Evolutionary conservation across 257 asterid genomes (phyloP).

Genomic region (Nicotiana attenuata): DNA sequence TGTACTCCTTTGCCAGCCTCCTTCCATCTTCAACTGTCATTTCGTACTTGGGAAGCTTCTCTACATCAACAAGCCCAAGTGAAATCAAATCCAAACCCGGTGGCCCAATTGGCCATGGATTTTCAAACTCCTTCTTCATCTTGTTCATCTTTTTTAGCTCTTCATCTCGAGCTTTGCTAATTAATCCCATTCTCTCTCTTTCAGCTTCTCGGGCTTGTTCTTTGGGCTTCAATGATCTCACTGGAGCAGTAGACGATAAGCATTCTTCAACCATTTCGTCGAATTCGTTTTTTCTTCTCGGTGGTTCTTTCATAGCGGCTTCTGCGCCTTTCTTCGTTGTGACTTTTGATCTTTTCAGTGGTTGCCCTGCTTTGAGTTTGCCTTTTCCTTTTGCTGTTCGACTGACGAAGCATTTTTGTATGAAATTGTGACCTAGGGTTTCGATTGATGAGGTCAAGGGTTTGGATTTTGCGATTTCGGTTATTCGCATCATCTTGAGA

Average conservation of each 20-base stretch:
- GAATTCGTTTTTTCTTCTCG: conserved; percentile 47
- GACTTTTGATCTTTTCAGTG: conserved; percentile 58
- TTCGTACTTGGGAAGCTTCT: conserved; percentile 73
- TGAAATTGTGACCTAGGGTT: conserved; percentile 41
- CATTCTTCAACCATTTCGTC: conserved; percentile 67
- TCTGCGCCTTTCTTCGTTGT: conserved; percentile 52
- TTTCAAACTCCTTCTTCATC: conserved; percentile 35
- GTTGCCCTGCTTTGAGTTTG: conserved; percentile 55
- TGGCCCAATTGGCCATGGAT: conserved; percentile 60
- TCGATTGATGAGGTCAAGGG: conserved; percentile 38
- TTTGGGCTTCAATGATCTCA: conserved; percentile 69
- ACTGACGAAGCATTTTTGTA: conserved; percentile 80
- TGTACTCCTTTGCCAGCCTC: conserved; percentile 76
- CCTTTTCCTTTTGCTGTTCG: conserved; percentile 89
- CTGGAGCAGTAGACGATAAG: conserved; percentile 56
- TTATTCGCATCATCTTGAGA: conserved; percentile 26
- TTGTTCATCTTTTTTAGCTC: conserved; percentile 60
- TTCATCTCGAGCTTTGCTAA: conserved; percentile 54
- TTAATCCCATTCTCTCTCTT: conserved; percentile 78
- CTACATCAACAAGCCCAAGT: conserved; percentile 73
- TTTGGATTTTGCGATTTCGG: conserved; percentile 40
- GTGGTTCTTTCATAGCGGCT: conserved; percentile 36
- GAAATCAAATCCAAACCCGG: conserved; percentile 74
- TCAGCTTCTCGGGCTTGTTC: conserved; percentile 62
- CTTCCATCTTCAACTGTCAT: conserved; percentile 78